These are phyloP conservation scores for Ophiostoma australiae DNA, from an alignment of 2,329 filamentous ascomycete genomes.

Conservation along the genomic window DNA sequence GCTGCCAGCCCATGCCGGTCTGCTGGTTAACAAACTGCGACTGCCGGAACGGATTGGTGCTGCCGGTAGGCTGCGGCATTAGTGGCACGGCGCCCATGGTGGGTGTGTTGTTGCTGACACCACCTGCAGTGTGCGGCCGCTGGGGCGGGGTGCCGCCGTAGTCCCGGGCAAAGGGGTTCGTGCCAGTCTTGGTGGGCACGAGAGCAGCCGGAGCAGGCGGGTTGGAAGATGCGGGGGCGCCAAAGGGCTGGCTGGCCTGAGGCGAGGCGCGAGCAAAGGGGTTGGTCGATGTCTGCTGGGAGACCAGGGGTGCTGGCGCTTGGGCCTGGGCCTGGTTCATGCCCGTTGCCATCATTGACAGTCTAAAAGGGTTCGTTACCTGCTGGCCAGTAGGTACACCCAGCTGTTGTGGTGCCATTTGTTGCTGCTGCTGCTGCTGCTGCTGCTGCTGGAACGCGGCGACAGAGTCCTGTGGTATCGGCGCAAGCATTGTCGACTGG, in stretches of 20 bases:
- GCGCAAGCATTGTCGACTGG: constrained; percentile 47
- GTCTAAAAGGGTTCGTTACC: constrained; percentile 87
- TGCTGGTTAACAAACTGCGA: constrained; percentile 83
- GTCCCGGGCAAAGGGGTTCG: constrained; percentile 55
- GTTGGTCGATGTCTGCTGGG: constrained; percentile 67
- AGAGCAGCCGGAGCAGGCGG: constrained; percentile 39
- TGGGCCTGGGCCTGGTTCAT: neutral
- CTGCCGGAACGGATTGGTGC: constrained; percentile 92
- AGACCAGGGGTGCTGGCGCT: constrained; percentile 28
- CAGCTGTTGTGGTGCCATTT: constrained; percentile 31
- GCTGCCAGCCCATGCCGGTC: constrained; percentile 85
- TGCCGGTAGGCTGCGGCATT: constrained; percentile 73
- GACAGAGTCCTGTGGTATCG: constrained; percentile 55
- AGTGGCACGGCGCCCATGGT: constrained; percentile 42
- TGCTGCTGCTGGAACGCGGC: constrained; percentile 48
- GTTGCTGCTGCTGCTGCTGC: constrained; percentile 20
- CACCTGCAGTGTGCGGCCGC: constrained; percentile 44
- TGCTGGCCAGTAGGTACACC: constrained; percentile 49
- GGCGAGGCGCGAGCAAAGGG: constrained; percentile 70
- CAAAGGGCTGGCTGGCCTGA: constrained; percentile 31
- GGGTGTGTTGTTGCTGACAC: constrained; percentile 64
- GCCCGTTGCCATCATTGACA: constrained; percentile 71
- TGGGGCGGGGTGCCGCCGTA: constrained; percentile 34
- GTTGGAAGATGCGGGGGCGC: constrained; percentile 36
- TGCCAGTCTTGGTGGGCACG: constrained; percentile 50